Percentiles rank a stretch among this genome's conserved stretches.
phyloP scores from a whole-genome alignment of 1,139 yeast species.

The Magnusiomyces fungicola region DNA sequence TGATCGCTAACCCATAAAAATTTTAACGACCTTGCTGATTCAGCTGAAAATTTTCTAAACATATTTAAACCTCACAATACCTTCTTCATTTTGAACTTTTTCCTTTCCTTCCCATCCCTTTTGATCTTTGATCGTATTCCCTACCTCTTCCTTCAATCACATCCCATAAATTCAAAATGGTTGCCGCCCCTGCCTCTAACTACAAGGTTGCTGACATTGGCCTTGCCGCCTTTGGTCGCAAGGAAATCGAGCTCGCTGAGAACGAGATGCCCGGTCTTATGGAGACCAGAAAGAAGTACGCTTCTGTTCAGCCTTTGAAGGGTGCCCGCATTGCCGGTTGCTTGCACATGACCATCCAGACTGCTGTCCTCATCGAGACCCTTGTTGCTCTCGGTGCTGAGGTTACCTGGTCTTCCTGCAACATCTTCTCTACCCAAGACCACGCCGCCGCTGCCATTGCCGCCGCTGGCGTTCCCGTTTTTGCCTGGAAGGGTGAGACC shows the following conservation, averaged over 20 bases:
- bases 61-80: slow-evolving; percentile 4
- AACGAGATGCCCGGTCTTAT: slow-evolving; percentile 99
- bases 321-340: slow-evolving; percentile 99
- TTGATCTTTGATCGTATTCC: slow-evolving; percentile 3
- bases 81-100: slow-evolving; percentile 1
- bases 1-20: background rate
- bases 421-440: slow-evolving; percentile 99
- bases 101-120: slow-evolving; percentile 4
- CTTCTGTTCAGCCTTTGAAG: slow-evolving; percentile 86
- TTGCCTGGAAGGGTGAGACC: slow-evolving; percentile 99
- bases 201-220: slow-evolving; percentile 98
- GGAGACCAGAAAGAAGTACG: slow-evolving; percentile 94
- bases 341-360: slow-evolving; percentile 99
- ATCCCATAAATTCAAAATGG: slow-evolving; percentile 17
- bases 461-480: slow-evolving; percentile 98
- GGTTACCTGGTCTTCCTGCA: slow-evolving; percentile 99
- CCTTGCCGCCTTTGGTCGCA: slow-evolving; percentile 99
- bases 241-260: slow-evolving; percentile 98
- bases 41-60: background rate
- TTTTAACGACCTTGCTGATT: background rate
- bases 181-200: slow-evolving; percentile 42
- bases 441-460: slow-evolving; percentile 99
- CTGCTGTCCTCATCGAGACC: slow-evolving; percentile 98
- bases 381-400: slow-evolving; percentile 98
- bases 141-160: slow-evolving; percentile 3